These are phyloP conservation scores for Malus orientalis DNA, from an alignment of 306 rosid species.

Conservation along the genomic window DNA sequence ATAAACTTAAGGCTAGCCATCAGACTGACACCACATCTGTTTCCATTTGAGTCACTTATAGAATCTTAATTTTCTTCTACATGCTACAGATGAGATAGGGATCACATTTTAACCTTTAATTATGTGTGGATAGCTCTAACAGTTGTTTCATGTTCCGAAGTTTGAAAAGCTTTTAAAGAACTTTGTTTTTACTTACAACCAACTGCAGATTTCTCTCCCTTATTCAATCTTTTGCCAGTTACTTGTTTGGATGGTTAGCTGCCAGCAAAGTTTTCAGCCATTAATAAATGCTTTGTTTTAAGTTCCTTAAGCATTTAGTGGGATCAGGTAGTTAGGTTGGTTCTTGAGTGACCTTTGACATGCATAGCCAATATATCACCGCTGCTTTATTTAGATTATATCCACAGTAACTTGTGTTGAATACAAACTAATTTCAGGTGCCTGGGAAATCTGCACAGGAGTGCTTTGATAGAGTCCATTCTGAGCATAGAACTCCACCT, in stretches of 20 bases:
- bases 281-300: not conserved
- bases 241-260: not conserved
- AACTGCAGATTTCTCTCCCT: not conserved
- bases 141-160: not conserved
- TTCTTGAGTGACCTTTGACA: not conserved
- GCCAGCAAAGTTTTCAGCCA: not conserved
- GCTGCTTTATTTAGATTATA: not conserved
- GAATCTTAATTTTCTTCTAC: not conserved
- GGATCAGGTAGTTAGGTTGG: not conserved
- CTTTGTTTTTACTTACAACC: not conserved
- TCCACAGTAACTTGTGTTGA: not conserved
- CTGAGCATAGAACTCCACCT: constrained; percentile 56
- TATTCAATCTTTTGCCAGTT: not conserved
- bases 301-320: not conserved
- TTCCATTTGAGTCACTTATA: not conserved
- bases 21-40: not conserved
- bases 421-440: constrained; percentile 46
- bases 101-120: not conserved
- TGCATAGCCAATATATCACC: not conserved
- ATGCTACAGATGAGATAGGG: not conserved
- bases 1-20: not conserved
- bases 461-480: constrained; percentile 73
- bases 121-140: not conserved
- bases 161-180: not conserved
- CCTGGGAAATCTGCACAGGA: constrained; percentile 90